Evolutionary conservation across 2,329 filamentous ascomycete species (phyloP), one percentile per base, ranked within the genome.

Genomic region (Pseudopithomyces maydicus): DNA sequence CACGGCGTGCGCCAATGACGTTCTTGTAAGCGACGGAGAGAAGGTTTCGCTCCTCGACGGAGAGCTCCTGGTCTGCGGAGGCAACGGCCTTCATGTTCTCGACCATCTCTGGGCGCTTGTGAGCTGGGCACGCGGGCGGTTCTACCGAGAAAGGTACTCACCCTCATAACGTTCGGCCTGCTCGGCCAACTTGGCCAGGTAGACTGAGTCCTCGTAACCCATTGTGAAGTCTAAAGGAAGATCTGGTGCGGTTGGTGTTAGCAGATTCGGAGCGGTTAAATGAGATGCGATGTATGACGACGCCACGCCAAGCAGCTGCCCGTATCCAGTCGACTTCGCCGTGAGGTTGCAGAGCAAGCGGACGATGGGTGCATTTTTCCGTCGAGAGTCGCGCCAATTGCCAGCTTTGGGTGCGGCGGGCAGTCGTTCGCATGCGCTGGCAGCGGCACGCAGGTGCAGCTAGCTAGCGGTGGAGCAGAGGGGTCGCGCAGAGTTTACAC

Each of bases 111-210:
- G 81, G 57, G 66, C 46, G 43, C 51, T 35, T 22, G 54, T 73
- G 58, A 73, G 66, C 52, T 41, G 51, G 54, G 14, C 26, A 22
- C 35, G 54, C 43, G 47, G 46, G 35, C 47, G 52, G 35, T n/a
- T 48, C 48, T 54, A 20, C 32, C 36, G n/a, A 19, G 35, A 5
- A 26, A 55, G 32, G 58, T 48, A 52, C 77, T 72, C 75, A 98
- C 95, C 95, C 86, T 99, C 95, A 84, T 99, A 99, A 80, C 95
- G 94, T 89, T 99, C 95, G 82, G 95, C 95, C 89, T 99, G 95
- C 90, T 99, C 95, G 79, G 95, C 95, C 81, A 99, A 91, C 92
- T 98, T 98, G 84, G 95, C 95, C 80, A 98, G 90, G 83, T 98
- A 98, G 78, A 99, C 95, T 76, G 93, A 94, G 85, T 98, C 93